Percentiles rank a stretch among this genome's conserved stretches.
These are phyloP conservation scores for Austroboletus novae-zelandiae DNA, from an alignment of 1,284 basidiomycete species.

Conservation along the genomic window DNA sequence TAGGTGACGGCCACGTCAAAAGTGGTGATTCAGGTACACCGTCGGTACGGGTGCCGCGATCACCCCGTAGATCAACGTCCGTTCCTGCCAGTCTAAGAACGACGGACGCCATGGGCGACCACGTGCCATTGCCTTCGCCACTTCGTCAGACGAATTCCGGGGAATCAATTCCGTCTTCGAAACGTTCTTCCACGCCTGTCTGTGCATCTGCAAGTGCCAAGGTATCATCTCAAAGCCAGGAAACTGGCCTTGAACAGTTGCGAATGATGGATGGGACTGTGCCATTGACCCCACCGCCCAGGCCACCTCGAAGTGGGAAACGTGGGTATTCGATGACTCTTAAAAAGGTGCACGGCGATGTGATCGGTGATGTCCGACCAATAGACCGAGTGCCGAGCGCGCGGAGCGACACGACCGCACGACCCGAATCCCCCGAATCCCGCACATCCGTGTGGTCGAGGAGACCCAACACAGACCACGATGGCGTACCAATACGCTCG, in stretches of 20 bases:
- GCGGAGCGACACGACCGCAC: slow-evolving; percentile 33
- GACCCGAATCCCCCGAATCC: slow-evolving; percentile 12
- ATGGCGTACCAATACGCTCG: slow-evolving; percentile 22
- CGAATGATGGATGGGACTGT: slow-evolving; percentile 21
- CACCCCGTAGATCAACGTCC: slow-evolving; percentile 19
- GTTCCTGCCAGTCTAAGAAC: slow-evolving; percentile 12
- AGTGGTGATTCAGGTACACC: neutral
- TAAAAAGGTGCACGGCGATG: neutral
- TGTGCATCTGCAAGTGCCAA: slow-evolving; percentile 11
- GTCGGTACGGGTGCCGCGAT: slow-evolving; percentile 1
- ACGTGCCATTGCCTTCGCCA: slow-evolving; percentile 7
- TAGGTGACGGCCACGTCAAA: slow-evolving; percentile 22
- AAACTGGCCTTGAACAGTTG: neutral
- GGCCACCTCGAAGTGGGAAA: slow-evolving; percentile 5
- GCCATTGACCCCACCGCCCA: slow-evolving; percentile 29
- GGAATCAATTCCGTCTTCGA: slow-evolving; percentile 10
- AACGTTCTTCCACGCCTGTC: slow-evolving; percentile 3
- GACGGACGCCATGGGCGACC: slow-evolving; percentile 8
- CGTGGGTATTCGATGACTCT: neutral
- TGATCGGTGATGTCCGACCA: slow-evolving; percentile 3
- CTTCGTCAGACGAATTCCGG: slow-evolving; percentile 5
- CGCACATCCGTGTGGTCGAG: neutral
- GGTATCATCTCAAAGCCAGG: slow-evolving; percentile 9
- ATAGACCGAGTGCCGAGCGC: slow-evolving; percentile 25
- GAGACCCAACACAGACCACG: neutral